Conservation (phyloP, 805 yeast species). For the Candida maesae region DNA sequence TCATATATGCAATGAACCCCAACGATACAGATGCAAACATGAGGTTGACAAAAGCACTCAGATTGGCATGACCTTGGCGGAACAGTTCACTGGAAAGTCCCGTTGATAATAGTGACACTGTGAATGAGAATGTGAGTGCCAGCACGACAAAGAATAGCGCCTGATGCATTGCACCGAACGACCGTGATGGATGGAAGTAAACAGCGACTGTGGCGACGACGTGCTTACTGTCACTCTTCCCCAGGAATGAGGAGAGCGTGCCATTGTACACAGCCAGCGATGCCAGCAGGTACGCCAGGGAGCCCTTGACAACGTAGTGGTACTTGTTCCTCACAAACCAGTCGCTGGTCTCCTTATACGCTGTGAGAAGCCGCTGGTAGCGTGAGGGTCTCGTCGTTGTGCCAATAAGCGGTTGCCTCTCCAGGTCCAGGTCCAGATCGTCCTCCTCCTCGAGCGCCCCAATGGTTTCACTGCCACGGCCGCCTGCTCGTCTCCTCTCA, state of each 20-base stretch:
- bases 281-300: slow-evolving; percentile 71
- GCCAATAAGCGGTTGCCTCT: slow-evolving; percentile 15
- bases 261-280: slow-evolving; percentile 66
- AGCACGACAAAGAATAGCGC: slow-evolving; percentile 57
- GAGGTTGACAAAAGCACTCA: slow-evolving; percentile 52
- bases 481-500: slow-evolving; percentile 22
- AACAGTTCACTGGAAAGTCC: slow-evolving; percentile 44
- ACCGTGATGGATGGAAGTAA: slow-evolving; percentile 78
- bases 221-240: slow-evolving; percentile 71
- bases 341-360: background rate
- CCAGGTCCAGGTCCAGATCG: slow-evolving; percentile 18
- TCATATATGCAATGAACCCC: slow-evolving; percentile 65
- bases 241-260: slow-evolving; percentile 48
- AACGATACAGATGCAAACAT: slow-evolving; percentile 50
- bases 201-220: slow-evolving; percentile 79
- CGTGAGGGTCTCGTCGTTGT: background rate
- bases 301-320: slow-evolving; percentile 51
- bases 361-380: background rate
- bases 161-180: slow-evolving; percentile 79
- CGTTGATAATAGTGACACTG: slow-evolving; percentile 51
- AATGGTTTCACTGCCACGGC: slow-evolving; percentile 1
- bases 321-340: slow-evolving; percentile 10
- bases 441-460: slow-evolving; percentile 1
- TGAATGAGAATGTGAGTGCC: slow-evolving; percentile 50
- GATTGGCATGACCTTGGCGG: slow-evolving; percentile 41